Evolutionary conservation across 179 eudicot genomes (phyloP), one percentile per base, ranked within the genome.

Genomic region (Spinacia oleracea): DNA sequence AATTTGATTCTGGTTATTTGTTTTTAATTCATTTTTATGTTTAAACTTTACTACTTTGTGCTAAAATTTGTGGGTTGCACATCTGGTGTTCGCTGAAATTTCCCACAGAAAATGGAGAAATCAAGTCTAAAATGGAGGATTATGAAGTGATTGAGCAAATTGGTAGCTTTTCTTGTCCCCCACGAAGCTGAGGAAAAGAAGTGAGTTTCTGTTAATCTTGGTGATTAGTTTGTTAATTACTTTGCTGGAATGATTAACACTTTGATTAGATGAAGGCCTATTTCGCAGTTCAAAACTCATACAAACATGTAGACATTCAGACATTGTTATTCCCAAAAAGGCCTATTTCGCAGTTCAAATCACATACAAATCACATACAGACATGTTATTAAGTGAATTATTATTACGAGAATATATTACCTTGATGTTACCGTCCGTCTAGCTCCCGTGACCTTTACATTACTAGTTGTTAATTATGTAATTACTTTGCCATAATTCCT

Each of bases 151-250:
- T 93, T 23, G 89, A 95, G 87, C 98, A 93, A 85, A 89, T 95
- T 88, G 91, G 93, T 23, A 93, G 86, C 93, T 78, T 93, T 90
- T 80, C 90, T 91, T 83, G 96, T 96, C n/a, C 93, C 91, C 45
- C 91, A 91, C 80, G 90, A 86, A 81, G 31, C 65, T 81, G 96
- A 91, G 82, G 86, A 90, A 58, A 88, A 81, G 79, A 95, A 84
- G 98, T 95, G 89, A 83, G 87, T 80, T 74, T 73, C 15, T n/a
- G 45, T 2, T 46, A 21, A 20, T 66, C 23, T 78, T 45, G 3
- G 5, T 51, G 20, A 51, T 51, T 51, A 31, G 34, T 50, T 68
- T 70, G 23, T 31, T 40, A 67, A 69, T 82, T 8, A 74, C 15
- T 27, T 75, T 72, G n/a, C 12, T 66, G 58, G 48, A 46, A 14